These are phyloP conservation scores for Aspergillus sp. DNA, from an alignment of 2,329 filamentous ascomycete species.

Conservation along the genomic window DNA sequence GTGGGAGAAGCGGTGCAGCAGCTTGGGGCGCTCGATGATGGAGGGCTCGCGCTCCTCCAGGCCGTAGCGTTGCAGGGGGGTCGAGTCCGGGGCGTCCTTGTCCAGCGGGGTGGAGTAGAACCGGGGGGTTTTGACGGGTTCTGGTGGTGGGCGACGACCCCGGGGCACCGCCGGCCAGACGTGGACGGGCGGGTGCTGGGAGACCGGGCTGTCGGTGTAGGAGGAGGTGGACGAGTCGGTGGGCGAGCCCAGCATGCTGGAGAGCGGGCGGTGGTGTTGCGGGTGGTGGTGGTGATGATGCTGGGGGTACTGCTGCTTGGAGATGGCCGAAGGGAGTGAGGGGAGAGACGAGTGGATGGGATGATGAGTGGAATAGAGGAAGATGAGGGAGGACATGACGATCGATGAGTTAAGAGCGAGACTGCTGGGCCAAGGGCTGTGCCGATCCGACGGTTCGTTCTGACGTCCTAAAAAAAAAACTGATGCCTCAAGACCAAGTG, in stretches of 20 bases:
- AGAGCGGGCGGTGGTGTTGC: background rate
- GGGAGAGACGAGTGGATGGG: background rate
- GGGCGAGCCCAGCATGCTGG: slow-evolving; percentile 24
- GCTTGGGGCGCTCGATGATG: slow-evolving; percentile 26
- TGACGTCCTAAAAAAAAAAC: no score
- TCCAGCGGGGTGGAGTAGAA: slow-evolving; percentile 36
- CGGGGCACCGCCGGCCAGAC: slow-evolving; percentile 23
- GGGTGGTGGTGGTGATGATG: background rate
- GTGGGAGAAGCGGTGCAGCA: slow-evolving; percentile 33
- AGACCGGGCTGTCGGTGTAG: slow-evolving; percentile 22
- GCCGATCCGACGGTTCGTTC: background rate
- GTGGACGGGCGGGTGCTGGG: slow-evolving; percentile 26
- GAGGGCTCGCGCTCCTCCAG: slow-evolving; percentile 34
- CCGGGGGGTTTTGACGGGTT: slow-evolving; percentile 26
- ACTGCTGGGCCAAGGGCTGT: no score
- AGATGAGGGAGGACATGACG: background rate
- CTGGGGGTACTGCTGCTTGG: background rate
- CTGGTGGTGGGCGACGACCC: slow-evolving; percentile 13
- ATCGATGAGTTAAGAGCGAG: background rate
- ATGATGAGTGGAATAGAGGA: background rate
- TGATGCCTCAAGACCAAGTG: no score
- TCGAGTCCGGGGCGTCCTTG: slow-evolving; percentile 27
- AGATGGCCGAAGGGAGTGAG: background rate
- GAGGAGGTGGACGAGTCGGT: slow-evolving; percentile 30
- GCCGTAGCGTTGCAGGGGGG: slow-evolving; percentile 33